Base-by-base conservation (phyloP, 805 yeast species). In the Candida sphagnicola region DNA sequence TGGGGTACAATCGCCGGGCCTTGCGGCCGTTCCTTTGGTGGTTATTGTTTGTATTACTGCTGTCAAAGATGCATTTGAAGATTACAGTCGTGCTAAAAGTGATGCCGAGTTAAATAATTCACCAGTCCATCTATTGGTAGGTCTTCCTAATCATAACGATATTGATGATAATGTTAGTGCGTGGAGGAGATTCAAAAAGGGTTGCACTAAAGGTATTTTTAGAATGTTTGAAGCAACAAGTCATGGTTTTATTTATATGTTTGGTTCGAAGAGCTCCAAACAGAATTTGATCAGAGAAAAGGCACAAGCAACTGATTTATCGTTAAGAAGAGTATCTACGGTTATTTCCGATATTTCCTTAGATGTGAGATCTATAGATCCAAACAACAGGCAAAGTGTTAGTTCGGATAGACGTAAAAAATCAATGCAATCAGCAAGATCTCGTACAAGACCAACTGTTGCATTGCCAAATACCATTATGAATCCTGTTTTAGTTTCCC, bases 11-110 rank as follows among this genome's bases (percentile, higher is more conserved):
- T 70, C 69, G 42, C 89, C 93, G 1, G 91, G 79, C 1, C 65
- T 85, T 51, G 82, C 85, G 15, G 85, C 89, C 2, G 90, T 84
- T 24, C 95, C 95, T 2, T 74, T 85, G 54, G 82, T 84, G 56
- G 90, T 85, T 40, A 84, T 85, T 65, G 89, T 85, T 14, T 67
- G 71, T 39, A 65, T 85, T 46, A 85, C 93, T 2, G 90, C 88
- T 4, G 54, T 80, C 45, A 82, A 83, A 52, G 93, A 85, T 60
- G 90, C 83, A 0, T 67, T 85, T 48, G 95, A 85, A 60, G 95
- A 85, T 57, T 81, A 76, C 46, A 70, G 85, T 41, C 72, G 95
- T 50, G 74, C 76, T 2, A 49, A 68, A 2, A 75, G 79, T 28
- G 95, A 85, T 57, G 62, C 69, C 39, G 89, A 84, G 43, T 65